Conservation (phyloP, 495 filamentous ascomycete species). For the Cudoniella acicularis region DNA sequence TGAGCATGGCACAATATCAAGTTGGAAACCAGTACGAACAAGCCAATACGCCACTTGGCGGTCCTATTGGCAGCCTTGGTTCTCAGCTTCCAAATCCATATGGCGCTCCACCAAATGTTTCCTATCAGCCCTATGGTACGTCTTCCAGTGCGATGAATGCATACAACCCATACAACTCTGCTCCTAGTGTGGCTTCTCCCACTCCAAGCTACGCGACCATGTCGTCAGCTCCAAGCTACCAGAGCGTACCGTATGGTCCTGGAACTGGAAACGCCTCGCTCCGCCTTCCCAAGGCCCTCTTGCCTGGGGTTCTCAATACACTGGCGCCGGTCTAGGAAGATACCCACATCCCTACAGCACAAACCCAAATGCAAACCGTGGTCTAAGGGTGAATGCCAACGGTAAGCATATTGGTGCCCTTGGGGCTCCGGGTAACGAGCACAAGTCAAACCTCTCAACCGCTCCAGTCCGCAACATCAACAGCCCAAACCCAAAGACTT, state of each 20-base stretch:
- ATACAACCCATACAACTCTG: neutral
- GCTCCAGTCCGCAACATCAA: neutral
- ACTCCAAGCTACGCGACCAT: neutral
- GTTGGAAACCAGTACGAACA: neutral
- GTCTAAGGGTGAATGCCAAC: neutral
- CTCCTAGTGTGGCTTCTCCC: conserved; percentile 1
- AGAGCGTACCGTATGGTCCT: conserved; percentile 6
- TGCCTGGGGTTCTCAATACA: neutral
- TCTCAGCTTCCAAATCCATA: neutral
- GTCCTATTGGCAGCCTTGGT: too few relatives aligned
- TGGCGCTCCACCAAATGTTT: neutral
- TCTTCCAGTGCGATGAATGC: neutral
- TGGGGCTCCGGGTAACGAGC: neutral
- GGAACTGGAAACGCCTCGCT: neutral
- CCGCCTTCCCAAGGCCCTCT: neutral
- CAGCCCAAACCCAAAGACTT: neutral
- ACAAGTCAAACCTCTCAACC: neutral
- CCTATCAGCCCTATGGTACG: neutral
- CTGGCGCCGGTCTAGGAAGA: neutral
- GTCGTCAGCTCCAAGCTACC: neutral
- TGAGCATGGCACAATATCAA: neutral
- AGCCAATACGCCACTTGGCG: neutral
- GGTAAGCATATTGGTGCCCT: too few relatives aligned
- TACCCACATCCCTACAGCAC: too few relatives aligned
- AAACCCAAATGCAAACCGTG: neutral